Evolutionary conservation across 192 early-diverging fungal genomes (phyloP).

Genomic region (Podila epigama): DNA sequence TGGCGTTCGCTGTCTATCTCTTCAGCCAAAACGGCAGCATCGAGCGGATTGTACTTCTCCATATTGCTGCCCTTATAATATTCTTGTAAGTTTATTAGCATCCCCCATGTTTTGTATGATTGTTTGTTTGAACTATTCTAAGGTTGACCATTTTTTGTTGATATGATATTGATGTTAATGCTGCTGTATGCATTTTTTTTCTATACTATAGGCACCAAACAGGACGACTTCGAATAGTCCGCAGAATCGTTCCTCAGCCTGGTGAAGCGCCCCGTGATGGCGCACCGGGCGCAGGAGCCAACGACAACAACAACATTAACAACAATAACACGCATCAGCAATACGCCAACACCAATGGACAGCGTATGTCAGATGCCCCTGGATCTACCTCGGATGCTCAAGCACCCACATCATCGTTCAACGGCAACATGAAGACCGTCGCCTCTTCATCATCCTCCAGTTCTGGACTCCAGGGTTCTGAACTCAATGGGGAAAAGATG

Average conservation of each 20-base stretch:
- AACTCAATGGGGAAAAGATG: too few species aligned
- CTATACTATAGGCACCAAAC: slow-evolving; percentile 54
- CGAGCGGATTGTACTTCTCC: slow-evolving; percentile 62
- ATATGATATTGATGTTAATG: neutral
- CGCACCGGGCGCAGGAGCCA: slow-evolving; percentile 5
- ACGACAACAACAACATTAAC: slow-evolving; percentile 13
- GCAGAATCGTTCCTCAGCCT: slow-evolving; percentile 37
- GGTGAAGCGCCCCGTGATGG: slow-evolving; percentile 25
- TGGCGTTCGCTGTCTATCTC: slow-evolving; percentile 65
- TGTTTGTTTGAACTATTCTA: neutral
- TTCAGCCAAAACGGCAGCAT: slow-evolving; percentile 68
- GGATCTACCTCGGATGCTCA: too few species aligned
- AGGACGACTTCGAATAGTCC: slow-evolving; percentile 57
- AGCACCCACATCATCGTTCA: too few species aligned
- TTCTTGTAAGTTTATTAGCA: slow-evolving; percentile 53
- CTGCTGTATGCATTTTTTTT: neutral
- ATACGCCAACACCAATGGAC: too few species aligned
- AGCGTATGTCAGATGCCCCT: too few species aligned
- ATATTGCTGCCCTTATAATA: slow-evolving; percentile 62
- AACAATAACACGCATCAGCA: slow-evolving; percentile 15
- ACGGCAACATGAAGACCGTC: too few species aligned
- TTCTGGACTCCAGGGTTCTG: too few species aligned
- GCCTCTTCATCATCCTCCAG: too few species aligned
- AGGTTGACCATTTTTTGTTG: neutral
- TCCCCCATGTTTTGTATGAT: neutral